Conservation (phyloP, 495 filamentous ascomycete genomes). For the Podospora appendiculata region DNA sequence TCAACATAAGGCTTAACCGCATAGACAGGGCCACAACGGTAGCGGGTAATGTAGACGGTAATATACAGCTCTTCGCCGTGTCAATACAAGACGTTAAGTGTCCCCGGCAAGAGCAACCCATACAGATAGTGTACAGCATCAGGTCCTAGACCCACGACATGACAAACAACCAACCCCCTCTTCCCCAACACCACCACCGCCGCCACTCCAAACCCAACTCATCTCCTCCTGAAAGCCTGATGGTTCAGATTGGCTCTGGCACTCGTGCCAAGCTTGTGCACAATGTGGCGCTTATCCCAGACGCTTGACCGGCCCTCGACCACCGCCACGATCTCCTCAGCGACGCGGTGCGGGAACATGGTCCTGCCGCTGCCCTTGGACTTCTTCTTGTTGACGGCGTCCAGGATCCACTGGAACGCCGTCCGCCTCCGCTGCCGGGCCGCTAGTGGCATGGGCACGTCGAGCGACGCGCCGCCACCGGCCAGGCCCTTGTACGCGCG, state of each 20-base stretch:
- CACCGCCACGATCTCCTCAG: constrained; percentile 78
- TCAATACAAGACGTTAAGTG: too few relatives aligned
- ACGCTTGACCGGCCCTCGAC: constrained; percentile 76
- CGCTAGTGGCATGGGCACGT: constrained; percentile 70
- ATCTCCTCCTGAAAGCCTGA: background rate
- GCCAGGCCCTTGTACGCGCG: constrained; percentile 65
- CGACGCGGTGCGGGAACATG: constrained; percentile 68
- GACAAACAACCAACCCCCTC: background rate
- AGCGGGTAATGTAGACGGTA: too few relatives aligned
- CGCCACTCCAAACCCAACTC: background rate
- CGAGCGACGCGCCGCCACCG: constrained; percentile 77
- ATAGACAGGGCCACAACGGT: too few relatives aligned
- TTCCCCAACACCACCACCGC: background rate
- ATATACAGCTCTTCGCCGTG: too few relatives aligned
- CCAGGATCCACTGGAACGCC: constrained; percentile 83
- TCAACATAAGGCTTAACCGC: too few relatives aligned
- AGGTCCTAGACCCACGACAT: background rate
- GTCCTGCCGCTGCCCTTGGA: constrained; percentile 53
- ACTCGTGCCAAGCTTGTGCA: constrained; percentile 69
- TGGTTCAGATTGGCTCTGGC: constrained; percentile 61
- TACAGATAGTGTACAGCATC: background rate
- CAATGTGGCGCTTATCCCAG: constrained; percentile 67
- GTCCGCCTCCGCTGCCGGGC: constrained; percentile 65
- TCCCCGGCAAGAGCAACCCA: background rate
- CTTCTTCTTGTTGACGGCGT: constrained; percentile 63